A percentile compares a stretch with the other conserved stretches of the same genome.
phyloP scores from a whole-genome alignment of 371 early-diverging fungal species.

The Gilbertella persicaria region DNA sequence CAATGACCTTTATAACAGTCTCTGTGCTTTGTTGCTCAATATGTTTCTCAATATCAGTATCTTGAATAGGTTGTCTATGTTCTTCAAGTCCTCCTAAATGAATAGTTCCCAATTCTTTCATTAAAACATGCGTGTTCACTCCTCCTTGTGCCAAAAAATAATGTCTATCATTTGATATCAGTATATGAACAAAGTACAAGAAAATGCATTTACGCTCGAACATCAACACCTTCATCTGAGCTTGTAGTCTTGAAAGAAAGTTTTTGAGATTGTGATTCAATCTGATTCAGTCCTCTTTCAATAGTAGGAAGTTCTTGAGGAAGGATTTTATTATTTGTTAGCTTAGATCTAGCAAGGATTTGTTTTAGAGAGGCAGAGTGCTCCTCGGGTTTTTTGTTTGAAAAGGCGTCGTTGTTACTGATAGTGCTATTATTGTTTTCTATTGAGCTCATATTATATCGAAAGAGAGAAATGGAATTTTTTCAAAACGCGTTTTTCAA shows the following conservation, averaged over 20 bases:
- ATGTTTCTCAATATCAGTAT: constrained; percentile 45
- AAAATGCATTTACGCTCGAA: constrained; percentile 37
- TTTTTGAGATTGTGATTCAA: constrained; percentile 37
- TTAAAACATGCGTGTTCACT: constrained; percentile 42
- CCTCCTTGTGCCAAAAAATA: constrained; percentile 50
- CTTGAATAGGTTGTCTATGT: constrained; percentile 45
- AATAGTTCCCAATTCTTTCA: constrained; percentile 47
- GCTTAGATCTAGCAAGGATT: constrained; percentile 39
- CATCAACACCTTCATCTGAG: constrained; percentile 25
- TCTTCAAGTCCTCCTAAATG: constrained; percentile 38
- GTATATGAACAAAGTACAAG: not conserved
- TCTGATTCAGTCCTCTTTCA: constrained; percentile 45
- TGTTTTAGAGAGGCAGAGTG: constrained; percentile 30
- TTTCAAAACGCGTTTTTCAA: no score
- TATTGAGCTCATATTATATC: no score
- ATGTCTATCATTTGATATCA: constrained; percentile 25
- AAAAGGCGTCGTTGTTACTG: not conserved
- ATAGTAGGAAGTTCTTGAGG: constrained; percentile 37
- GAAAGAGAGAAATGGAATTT: no score
- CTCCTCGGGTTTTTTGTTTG: not conserved
- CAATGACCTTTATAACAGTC: constrained; percentile 32
- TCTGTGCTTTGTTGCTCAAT: constrained; percentile 29
- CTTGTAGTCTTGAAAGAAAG: constrained; percentile 22
- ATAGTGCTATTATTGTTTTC: not conserved
- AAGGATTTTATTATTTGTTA: constrained; percentile 32